A percentile compares a stretch with the other conserved stretches of the same genome.
These are phyloP conservation scores for Psilocybe subaeruginosa DNA, from an alignment of 768 basidiomycete species.

Conservation along the genomic window DNA sequence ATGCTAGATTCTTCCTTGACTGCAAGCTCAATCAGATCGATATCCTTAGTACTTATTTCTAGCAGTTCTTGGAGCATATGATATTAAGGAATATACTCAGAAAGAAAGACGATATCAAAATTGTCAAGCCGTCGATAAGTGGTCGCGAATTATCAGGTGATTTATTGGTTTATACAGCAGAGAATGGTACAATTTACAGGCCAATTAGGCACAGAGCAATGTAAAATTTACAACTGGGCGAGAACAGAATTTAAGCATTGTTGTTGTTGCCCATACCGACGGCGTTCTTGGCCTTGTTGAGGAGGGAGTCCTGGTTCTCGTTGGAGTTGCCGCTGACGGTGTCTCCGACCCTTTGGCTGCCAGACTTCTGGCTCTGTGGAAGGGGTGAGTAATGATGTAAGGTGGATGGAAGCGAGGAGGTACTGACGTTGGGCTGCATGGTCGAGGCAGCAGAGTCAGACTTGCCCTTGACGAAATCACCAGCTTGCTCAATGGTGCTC, in stretches of 20 bases:
- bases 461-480: slow-evolving; percentile 51
- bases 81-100: no score
- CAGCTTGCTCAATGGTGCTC: slow-evolving; percentile 49
- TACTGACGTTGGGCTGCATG: slow-evolving; percentile 49
- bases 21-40: no score
- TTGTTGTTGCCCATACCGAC: slow-evolving; percentile 45
- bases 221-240: not conserved
- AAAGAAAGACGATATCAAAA: no score
- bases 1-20: no score
- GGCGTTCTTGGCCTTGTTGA: slow-evolving; percentile 56
- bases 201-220: not conserved
- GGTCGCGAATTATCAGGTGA: slow-evolving; percentile 1
- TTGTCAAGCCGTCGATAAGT: not conserved
- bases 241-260: slow-evolving; percentile 10
- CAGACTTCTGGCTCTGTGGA: slow-evolving; percentile 52
- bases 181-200: slow-evolving; percentile 9
- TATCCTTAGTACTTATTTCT: no score
- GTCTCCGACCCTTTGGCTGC: slow-evolving; percentile 51
- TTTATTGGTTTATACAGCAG: slow-evolving; percentile 9
- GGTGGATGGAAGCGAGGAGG: not conserved
- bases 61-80: no score
- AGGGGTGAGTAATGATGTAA: not conserved
- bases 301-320: slow-evolving; percentile 46
- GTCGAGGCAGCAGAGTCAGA: slow-evolving; percentile 50
- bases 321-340: slow-evolving; percentile 49